Percentiles rank a stretch among this genome's conserved stretches.
These are phyloP conservation scores for Colletotrichum melonis DNA, from an alignment of 2,329 filamentous ascomycete genomes.

Conservation along the genomic window DNA sequence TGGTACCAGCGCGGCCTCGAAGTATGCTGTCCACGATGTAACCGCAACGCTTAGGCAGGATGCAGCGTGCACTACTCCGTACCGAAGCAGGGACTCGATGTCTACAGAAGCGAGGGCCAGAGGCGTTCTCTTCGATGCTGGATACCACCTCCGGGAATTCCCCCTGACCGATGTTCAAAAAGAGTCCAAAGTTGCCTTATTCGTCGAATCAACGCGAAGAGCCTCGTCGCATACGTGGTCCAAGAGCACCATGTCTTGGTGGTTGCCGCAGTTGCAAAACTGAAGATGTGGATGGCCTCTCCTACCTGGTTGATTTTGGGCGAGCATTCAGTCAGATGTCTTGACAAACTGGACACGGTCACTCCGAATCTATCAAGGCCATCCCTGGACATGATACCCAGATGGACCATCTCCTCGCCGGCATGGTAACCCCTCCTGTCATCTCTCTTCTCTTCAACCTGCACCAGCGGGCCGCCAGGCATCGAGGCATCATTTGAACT, in stretches of 20 bases:
- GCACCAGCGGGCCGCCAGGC: slow-evolving; percentile 54
- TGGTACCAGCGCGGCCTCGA: not conserved
- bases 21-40: not conserved
- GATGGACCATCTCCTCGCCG: slow-evolving; percentile 69
- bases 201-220: not conserved
- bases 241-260: slow-evolving; percentile 27
- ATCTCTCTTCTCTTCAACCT: slow-evolving; percentile 62
- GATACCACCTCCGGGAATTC: not conserved
- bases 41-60: slow-evolving; percentile 38
- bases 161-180: slow-evolving; percentile 39
- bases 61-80: not conserved
- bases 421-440: slow-evolving; percentile 69
- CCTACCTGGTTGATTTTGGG: slow-evolving; percentile 49
- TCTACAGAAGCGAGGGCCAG: not conserved
- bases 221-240: not conserved
- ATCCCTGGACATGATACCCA: slow-evolving; percentile 59
- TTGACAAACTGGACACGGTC: slow-evolving; percentile 67
- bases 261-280: not conserved
- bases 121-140: not conserved
- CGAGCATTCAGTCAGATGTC: slow-evolving; percentile 72
- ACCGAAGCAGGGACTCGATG: not conserved
- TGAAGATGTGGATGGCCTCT: not conserved
- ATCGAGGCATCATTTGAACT: slow-evolving; percentile 68
- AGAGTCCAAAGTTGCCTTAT: not conserved
- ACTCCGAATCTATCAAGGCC: slow-evolving; percentile 67